Evolutionary conservation across 2,329 filamentous ascomycete species (phyloP).

Genomic region (Cyphellophora attinorum): DNA sequence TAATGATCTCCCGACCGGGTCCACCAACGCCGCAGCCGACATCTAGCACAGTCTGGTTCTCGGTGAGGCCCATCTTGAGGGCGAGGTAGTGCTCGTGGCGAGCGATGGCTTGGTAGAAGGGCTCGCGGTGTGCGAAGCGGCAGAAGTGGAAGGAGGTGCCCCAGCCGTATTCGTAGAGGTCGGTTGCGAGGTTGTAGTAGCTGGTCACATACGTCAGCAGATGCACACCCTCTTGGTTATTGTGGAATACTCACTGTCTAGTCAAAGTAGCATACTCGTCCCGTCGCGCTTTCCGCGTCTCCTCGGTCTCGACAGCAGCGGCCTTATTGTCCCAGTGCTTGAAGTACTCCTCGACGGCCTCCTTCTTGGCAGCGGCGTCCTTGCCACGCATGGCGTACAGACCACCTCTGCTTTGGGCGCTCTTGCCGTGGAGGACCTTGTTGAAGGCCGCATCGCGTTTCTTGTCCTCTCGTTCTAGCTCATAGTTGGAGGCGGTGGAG

Average conservation of each 20-base stretch:
- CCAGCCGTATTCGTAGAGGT: slow-evolving; percentile 96
- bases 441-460: slow-evolving; percentile 82
- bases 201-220: slow-evolving; percentile 33
- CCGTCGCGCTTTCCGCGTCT: slow-evolving; percentile 68
- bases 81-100: slow-evolving; percentile 98
- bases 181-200: slow-evolving; percentile 96
- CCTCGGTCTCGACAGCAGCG: slow-evolving; percentile 69
- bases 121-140: slow-evolving; percentile 77
- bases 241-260: slow-evolving; percentile 60
- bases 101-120: slow-evolving; percentile 83
- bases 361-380: slow-evolving; percentile 66
- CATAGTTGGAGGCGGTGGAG: slow-evolving; percentile 4
- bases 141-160: slow-evolving; percentile 96
- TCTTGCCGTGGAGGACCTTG: slow-evolving; percentile 73
- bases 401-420: slow-evolving; percentile 60
- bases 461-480: slow-evolving; percentile 74
- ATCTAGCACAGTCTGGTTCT: slow-evolving; percentile 83
- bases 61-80: slow-evolving; percentile 73
- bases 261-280: slow-evolving; percentile 90
- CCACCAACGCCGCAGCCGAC: slow-evolving; percentile 96
- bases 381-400: slow-evolving; percentile 76
- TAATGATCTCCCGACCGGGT: slow-evolving; percentile 88
- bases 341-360: slow-evolving; percentile 84
- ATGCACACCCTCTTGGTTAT: slow-evolving; percentile 18
- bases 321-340: slow-evolving; percentile 91